Base-by-base conservation (phyloP, 805 yeast species). In the Deakozyma indianensis region DNA sequence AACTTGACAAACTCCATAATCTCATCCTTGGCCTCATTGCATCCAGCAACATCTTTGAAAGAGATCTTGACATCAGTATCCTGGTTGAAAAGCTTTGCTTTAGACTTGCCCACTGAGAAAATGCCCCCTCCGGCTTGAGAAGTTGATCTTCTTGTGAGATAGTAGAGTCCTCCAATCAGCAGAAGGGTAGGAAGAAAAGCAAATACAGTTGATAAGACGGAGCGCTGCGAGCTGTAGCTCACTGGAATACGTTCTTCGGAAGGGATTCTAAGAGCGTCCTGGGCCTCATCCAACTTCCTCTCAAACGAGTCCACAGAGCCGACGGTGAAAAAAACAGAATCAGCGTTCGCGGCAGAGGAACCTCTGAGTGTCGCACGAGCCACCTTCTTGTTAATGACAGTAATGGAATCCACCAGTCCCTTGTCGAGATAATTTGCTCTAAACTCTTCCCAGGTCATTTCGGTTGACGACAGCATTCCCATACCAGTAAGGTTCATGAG, bases 1-100 rank as follows among this genome's bases (percentile, higher is more conserved):
- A 94, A 92, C 54, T 81, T 78, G 45, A 92, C 99, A 70, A 92
- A 92, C 64, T 92, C 99, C 95, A 87, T 85, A 50, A 92, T 88
- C 65, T 92, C 99, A 53, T 80, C 90, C 64, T 92, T 92, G 9
- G 98, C 95, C 66, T 92, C 99, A 50, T 80, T 83, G 70, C 90
- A 83, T 45, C 99, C 99, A 1, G 98, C 98, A 44, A 92, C 98
- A 62, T 94, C 97, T 55, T 80, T 76, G 59, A 92, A 92, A 60
- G 79, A 81, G 44, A 86, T 80, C 59, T 84, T 85, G 50, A 92
- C 83, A 51, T 86, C 94, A 1, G 88, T 80, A 53, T 92, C 96
- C 59, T 82, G 84, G 62, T 92, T 90, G 68, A 90, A 90, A 51
- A 79, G 71, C 61, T 86, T 84, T 3, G 97, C 97, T 47, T 83